Evolutionary conservation across 306 rosid species (phyloP).

Genomic region (Carpinus fangiana): DNA sequence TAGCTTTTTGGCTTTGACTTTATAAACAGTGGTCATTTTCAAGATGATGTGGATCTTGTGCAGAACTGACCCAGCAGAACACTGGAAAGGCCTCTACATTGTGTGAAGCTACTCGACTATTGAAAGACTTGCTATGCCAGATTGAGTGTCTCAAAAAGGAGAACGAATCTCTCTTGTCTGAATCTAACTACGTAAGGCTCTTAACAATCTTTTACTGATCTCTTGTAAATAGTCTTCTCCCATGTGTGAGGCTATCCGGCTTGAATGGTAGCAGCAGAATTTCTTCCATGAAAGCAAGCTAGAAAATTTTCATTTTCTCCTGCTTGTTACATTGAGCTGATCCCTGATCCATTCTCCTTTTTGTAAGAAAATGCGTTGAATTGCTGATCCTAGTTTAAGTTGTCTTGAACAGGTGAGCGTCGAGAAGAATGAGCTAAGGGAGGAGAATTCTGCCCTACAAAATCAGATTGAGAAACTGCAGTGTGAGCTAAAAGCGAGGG

Average conservation of each 20-base stretch:
- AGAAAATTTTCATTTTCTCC: neutral
- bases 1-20: neutral
- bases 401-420: conserved; percentile 54
- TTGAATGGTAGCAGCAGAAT: neutral
- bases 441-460: conserved; percentile 68
- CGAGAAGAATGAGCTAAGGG: conserved; percentile 80
- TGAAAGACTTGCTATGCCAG: conserved; percentile 67
- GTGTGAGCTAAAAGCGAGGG: conserved; percentile 59
- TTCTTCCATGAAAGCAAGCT: neutral
- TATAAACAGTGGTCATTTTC: neutral
- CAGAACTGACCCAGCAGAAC: conserved; percentile 62
- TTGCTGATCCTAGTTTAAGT: conserved; percentile 1
- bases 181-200: conserved; percentile 69
- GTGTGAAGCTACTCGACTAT: conserved; percentile 58
- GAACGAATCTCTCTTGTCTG: conserved; percentile 60
- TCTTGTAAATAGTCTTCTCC: neutral
- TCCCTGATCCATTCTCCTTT: neutral
- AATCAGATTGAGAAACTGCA: conserved; percentile 65
- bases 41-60: conserved; percentile 17
- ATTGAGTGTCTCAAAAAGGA: conserved; percentile 69
- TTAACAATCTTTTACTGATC: neutral
- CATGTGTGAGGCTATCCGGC: neutral
- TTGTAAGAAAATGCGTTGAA: conserved; percentile 15
- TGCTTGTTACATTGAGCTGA: neutral
- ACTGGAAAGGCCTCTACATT: conserved; percentile 72